A percentile compares a stretch with the other conserved stretches of the same genome.
These are phyloP conservation scores for Raphanus sativus DNA, from an alignment of 345 rosid species.

Conservation along the genomic window DNA sequence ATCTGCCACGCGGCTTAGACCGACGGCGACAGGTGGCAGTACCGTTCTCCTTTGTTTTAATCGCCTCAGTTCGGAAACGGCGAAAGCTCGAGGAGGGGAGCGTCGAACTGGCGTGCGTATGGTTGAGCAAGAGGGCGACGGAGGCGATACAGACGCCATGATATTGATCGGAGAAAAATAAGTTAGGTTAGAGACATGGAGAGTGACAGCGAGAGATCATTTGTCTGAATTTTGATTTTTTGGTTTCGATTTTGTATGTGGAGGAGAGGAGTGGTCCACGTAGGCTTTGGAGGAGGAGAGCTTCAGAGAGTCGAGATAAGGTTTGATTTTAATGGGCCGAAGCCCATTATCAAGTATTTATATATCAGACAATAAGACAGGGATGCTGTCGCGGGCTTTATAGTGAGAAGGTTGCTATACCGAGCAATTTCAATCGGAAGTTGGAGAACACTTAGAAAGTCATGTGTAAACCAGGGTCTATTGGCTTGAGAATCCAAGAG, in stretches of 20 bases:
- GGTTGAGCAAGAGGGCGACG: constrained; percentile 32
- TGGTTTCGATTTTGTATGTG: neutral
- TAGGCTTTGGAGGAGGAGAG: neutral
- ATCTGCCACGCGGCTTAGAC: constrained; percentile 40
- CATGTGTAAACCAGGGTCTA: too few species aligned
- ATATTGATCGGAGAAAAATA: constrained; percentile 26
- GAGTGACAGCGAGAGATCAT: constrained; percentile 14
- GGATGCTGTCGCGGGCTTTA: too few species aligned
- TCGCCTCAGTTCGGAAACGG: constrained; percentile 9
- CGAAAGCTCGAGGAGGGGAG: constrained; percentile 10
- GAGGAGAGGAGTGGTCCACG: constrained; percentile 32
- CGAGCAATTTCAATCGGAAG: too few species aligned
- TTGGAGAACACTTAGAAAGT: too few species aligned
- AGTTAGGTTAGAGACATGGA: neutral
- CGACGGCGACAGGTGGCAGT: too few species aligned
- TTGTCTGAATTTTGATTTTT: neutral
- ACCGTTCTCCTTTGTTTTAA: too few species aligned
- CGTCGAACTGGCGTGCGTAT: constrained; percentile 22
- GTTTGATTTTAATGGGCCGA: neutral
- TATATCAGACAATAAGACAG: too few species aligned
- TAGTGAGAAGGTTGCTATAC: too few species aligned
- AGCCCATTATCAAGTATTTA: too few species aligned
- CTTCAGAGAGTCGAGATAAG: constrained; percentile 20
- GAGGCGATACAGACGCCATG: constrained; percentile 35
- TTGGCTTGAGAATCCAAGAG: too few species aligned